Base-by-base conservation (phyloP, 225 moss, liverwort and hornwort genomes). In the Bryoerythrophyllum caledonicum region DNA sequence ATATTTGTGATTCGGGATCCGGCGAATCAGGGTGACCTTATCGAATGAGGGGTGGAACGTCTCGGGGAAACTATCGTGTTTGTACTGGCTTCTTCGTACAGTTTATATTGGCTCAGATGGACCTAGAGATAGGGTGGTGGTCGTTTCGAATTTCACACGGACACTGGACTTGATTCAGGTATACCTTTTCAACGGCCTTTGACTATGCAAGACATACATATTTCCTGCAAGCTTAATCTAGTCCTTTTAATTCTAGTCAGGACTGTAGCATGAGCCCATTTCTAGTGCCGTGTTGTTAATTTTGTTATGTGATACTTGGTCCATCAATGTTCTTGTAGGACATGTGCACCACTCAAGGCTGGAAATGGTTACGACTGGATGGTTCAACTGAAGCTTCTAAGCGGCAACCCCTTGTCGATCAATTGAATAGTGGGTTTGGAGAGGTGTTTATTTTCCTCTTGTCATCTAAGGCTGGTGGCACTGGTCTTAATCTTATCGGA, bases 61-160 rank as follows among this genome's bases (percentile, higher is more conserved):
- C 25, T 92, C 94, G 44, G 91, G 92, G 44, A 95, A 95, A 82
- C 71, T 95, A 19, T 77, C 75, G 67, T 92, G 87, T 70, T 59
- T 87, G 73, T 81, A 76, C 79, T 72, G 73, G 76, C 81, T 87
- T 60, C 87, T 87, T 60, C 78, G 66, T 21, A 70, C 87, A 67
- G 41, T 84, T 68, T 53, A 75, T 46, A 19, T 21, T 66, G 65
- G 65, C 60, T 68, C 70, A 71, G 70, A 82, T 70, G 72, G 63
- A 44, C 26, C 71, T 3, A 85, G 65, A 67, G 94, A 95, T 62
- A 92, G 88, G 78, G 87, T 91, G 66, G 89, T 95, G 58, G 85
- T 95, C 60, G 92, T 95, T 58, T 95, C 92, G 72, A 95, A 95
- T 84, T 95, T 92, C 70, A 95, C 92, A 62, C 87, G 89, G 63